Conservation (phyloP, 371 early-diverging fungal genomes). For the Actinomortierella ambigua region DNA sequence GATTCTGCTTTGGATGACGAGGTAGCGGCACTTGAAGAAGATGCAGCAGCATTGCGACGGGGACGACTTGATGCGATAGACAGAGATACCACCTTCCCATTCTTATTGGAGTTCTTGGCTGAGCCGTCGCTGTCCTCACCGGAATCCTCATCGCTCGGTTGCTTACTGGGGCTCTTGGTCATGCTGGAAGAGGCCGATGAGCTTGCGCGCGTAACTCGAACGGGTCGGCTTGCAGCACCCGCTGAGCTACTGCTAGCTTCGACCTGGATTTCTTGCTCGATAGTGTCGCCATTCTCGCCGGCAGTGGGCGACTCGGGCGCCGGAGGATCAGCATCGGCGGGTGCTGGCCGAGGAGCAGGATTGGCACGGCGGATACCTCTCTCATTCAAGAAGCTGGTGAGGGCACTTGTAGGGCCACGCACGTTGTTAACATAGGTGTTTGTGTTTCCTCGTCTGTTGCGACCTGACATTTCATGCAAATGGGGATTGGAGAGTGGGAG, state of each 20-base stretch:
- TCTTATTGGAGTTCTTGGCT: too few relatives aligned
- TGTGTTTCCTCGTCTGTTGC: too few relatives aligned
- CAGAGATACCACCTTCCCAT: too few relatives aligned
- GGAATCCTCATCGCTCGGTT: too few relatives aligned
- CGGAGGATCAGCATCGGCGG: conserved; percentile 9
- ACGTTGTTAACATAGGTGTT: conserved; percentile 53
- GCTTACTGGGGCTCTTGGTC: too few relatives aligned
- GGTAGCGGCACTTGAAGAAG: not conserved
- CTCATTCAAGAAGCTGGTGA: conserved; percentile 74
- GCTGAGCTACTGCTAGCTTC: conserved; percentile 9
- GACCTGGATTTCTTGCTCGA: not conserved
- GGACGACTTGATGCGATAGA: conserved; percentile 8
- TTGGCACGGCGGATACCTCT: conserved; percentile 70
- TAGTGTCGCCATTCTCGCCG: conserved; percentile 4
- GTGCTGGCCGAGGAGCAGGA: conserved; percentile 24
- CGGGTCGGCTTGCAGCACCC: conserved; percentile 1
- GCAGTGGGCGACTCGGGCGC: conserved; percentile 18
- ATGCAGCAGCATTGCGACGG: conserved; percentile 5
- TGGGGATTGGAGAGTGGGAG: too few relatives aligned
- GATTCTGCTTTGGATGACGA: too few relatives aligned
- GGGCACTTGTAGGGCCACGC: conserved; percentile 72
- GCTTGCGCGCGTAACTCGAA: too few relatives aligned
- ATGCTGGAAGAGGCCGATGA: too few relatives aligned
- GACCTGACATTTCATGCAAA: too few relatives aligned
- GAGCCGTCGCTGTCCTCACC: too few relatives aligned